Conservation (phyloP, 345 rosid species). For the Mercurialis annua region DNA sequence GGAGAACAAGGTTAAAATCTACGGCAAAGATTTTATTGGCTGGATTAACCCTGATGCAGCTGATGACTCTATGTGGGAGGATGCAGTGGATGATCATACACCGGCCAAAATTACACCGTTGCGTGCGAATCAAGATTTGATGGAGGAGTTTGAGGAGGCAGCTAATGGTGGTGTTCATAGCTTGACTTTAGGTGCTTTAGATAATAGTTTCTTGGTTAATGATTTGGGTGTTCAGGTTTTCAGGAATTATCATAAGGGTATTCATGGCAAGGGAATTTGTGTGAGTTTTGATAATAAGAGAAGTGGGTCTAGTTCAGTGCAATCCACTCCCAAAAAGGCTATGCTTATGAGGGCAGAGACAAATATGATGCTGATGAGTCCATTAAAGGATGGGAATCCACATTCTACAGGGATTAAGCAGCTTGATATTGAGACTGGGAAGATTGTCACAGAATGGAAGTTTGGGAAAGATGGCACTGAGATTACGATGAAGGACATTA, state of each 20-base stretch:
- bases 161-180: slow-evolving; percentile 94
- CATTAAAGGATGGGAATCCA: slow-evolving; percentile 66
- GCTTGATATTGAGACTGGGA: slow-evolving; percentile 82
- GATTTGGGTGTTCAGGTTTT: slow-evolving; percentile 86
- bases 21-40: slow-evolving; percentile 84
- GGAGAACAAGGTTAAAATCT: slow-evolving; percentile 64
- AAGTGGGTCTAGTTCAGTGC: slow-evolving; percentile 25
- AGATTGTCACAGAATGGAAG: slow-evolving; percentile 86
- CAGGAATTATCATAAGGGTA: slow-evolving; percentile 64
- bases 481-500: slow-evolving; percentile 77
- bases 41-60: slow-evolving; percentile 90
- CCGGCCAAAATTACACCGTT: slow-evolving; percentile 25
- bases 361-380: slow-evolving; percentile 96
- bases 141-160: slow-evolving; percentile 86
- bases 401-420: slow-evolving; percentile 69
- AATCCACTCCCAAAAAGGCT: slow-evolving; percentile 69
- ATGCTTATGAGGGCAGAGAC: slow-evolving; percentile 94
- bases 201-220: slow-evolving; percentile 85
- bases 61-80: slow-evolving; percentile 94
- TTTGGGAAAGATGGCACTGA: slow-evolving; percentile 90
- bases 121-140: slow-evolving; percentile 37
- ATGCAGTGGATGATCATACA: slow-evolving; percentile 50
- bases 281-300: slow-evolving; percentile 52
- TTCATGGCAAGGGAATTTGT: slow-evolving; percentile 72
- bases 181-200: slow-evolving; percentile 80